Base-by-base conservation (phyloP, 225 moss, liverwort and hornwort genomes). In the Polytrichum formosum region DNA sequence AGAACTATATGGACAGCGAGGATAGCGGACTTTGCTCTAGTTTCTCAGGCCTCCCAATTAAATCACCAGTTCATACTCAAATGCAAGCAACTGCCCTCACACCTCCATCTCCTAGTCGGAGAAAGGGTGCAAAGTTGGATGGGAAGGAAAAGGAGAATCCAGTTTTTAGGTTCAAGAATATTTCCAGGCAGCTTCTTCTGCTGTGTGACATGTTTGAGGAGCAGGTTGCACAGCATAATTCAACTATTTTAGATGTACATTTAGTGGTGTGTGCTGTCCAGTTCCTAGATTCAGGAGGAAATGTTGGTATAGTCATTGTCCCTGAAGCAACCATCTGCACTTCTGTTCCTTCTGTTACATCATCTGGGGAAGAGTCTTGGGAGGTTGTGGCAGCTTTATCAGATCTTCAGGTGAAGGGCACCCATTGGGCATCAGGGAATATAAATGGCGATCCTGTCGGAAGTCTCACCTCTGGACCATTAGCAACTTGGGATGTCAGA, bases 391-490 rank as follows among this genome's bases (percentile, higher is more conserved):
- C 75, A 46, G 85, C 85, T 69, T 82, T 84, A 65, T 87, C 88
- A 59, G 89, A 86, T 66, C 71, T 93, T 63, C 87, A 85, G 78
- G 73, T 96, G 25, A 96, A 86, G 69, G 96, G 96, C 64, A 93
- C 91, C 64, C 70, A 72, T 33, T 96, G 93, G 96, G 88, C 93
- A 61, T 89, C 91, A 66, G 91, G 96, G 60, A 96, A 93, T 67
- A 67, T 84, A 55, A 72, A 63, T 46, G 80, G 78, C 31, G 81
- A 91, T 70, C 77, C 87, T 70, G 67, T 93, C 23, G 91, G 93
- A 74, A 91, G 85, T 77, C 73, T 79, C 35, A 72, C 66, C 25
- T 71, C 73, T 78, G 91, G 91, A 78, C 87, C 91, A 70, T 63
- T 80, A 61, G 85, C 86, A 75, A 88, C 81, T 74, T 78, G 83